Conservation (phyloP, 2,329 filamentous ascomycete genomes). For the Tolypocladium tundrense region DNA sequence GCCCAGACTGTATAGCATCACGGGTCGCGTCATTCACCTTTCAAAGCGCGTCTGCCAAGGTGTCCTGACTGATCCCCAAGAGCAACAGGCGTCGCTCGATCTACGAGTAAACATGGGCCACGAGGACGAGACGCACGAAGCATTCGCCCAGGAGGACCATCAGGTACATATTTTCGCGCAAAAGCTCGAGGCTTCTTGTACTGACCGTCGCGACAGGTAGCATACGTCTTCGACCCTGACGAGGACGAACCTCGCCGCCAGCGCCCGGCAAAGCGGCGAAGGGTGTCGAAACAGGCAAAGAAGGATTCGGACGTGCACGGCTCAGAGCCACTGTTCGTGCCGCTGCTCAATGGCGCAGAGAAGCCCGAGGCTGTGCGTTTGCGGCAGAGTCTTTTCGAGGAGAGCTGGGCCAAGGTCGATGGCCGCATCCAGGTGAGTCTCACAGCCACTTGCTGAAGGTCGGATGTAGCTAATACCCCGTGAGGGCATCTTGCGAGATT, state of each 20-base stretch:
- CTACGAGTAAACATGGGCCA: slow-evolving; percentile 10
- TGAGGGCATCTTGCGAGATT: slow-evolving; percentile 46
- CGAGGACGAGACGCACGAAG: slow-evolving; percentile 7
- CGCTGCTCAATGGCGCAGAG: slow-evolving; percentile 47
- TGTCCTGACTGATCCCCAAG: not conserved
- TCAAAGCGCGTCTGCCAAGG: not conserved
- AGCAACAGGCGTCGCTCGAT: not conserved
- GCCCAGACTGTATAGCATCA: not conserved
- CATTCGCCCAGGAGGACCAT: slow-evolving; percentile 32
- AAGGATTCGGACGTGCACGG: slow-evolving; percentile 4
- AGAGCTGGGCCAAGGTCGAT: slow-evolving; percentile 56
- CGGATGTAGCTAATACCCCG: not conserved
- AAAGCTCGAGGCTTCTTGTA: not conserved
- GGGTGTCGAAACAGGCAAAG: slow-evolving; percentile 32
- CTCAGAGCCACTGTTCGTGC: slow-evolving; percentile 29
- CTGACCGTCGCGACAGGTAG: slow-evolving; percentile 1
- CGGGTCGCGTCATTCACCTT: not conserved
- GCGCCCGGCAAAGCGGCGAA: slow-evolving; percentile 47
- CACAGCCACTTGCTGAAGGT: too few relatives aligned
- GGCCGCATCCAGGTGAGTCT: slow-evolving; percentile 42
- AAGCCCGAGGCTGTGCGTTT: slow-evolving; percentile 34
- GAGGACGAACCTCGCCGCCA: slow-evolving; percentile 22
- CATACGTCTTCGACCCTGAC: slow-evolving; percentile 28
- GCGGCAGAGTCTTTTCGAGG: slow-evolving; percentile 49
- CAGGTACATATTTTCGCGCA: slow-evolving; percentile 20